Evolutionary conservation across 257 asterid species (phyloP).

Genomic region (Agastache rugosa): DNA sequence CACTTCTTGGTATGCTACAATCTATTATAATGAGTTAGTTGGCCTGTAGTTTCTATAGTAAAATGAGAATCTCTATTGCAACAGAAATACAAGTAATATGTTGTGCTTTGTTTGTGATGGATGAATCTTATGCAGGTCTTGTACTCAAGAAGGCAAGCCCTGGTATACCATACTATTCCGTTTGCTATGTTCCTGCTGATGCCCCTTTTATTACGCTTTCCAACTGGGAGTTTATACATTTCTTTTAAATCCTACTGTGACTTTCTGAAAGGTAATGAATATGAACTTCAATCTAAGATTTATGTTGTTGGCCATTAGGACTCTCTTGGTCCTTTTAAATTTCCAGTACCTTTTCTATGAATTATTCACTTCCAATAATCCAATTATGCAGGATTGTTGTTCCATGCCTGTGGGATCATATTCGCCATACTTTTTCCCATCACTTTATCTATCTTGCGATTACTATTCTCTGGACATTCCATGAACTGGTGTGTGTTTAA

Average conservation of each 20-base stretch:
- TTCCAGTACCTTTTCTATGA: constrained; percentile 21
- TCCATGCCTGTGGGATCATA: constrained; percentile 72
- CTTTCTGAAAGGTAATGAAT: constrained; percentile 71
- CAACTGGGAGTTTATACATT: constrained; percentile 54
- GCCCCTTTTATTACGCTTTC: constrained; percentile 73
- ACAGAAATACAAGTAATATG: constrained; percentile 23
- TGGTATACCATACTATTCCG: constrained; percentile 81
- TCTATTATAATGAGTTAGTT: constrained; percentile 38
- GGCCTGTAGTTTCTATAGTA: constrained; percentile 28
- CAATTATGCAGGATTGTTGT: constrained; percentile 66
- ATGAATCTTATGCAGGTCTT: constrained; percentile 60
- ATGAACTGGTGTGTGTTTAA: constrained; percentile 80
- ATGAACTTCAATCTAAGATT: constrained; percentile 31
- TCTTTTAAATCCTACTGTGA: constrained; percentile 58
- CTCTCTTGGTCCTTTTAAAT: constrained; percentile 14
- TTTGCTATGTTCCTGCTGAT: constrained; percentile 72
- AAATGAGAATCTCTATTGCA: constrained; percentile 17
- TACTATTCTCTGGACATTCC: constrained; percentile 70
- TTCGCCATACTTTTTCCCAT: constrained; percentile 75
- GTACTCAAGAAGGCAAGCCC: constrained; percentile 75
- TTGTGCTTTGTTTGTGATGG: constrained; percentile 28
- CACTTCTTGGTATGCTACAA: constrained; percentile 69
- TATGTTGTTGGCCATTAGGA: constrained; percentile 12
- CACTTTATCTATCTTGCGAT: constrained; percentile 64
- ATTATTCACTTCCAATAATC: constrained; percentile 34